phyloP scores from a whole-genome alignment of 2,329 filamentous ascomycete species.

The Xylariaceae sp. region DNA sequence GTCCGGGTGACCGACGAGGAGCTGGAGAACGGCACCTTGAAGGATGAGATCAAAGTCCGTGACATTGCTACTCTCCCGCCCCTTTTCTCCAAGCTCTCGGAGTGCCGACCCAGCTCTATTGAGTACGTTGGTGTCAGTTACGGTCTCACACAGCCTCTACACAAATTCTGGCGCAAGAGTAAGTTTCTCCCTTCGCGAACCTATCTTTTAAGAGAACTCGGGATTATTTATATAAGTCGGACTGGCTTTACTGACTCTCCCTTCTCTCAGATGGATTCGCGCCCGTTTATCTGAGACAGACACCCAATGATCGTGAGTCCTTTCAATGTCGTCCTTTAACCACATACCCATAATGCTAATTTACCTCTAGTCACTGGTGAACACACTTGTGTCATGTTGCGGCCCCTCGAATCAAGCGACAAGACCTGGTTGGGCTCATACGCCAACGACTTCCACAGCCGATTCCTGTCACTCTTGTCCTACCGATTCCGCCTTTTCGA shows the following conservation, averaged over 20 bases:
- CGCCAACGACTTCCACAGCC: constrained; percentile 84
- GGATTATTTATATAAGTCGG: not conserved
- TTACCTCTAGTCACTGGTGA: constrained; percentile 68
- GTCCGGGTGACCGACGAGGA: constrained; percentile 77
- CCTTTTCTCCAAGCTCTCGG: constrained; percentile 80
- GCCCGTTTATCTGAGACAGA: constrained; percentile 91
- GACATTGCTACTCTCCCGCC: constrained; percentile 91
- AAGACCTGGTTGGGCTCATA: constrained; percentile 85
- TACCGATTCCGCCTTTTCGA: constrained; percentile 88
- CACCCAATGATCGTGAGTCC: constrained; percentile 66
- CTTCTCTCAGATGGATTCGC: constrained; percentile 56
- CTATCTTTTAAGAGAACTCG: too few relatives aligned
- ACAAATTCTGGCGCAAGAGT: constrained; percentile 92
- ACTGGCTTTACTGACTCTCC: constrained; percentile 1
- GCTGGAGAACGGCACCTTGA: constrained; percentile 66
- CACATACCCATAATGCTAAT: not conserved
- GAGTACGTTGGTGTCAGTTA: constrained; percentile 97
- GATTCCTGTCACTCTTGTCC: constrained; percentile 84
- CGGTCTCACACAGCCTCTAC: constrained; percentile 77
- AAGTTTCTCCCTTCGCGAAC: constrained; percentile 1
- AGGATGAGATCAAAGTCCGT: constrained; percentile 82
- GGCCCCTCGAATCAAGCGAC: constrained; percentile 62
- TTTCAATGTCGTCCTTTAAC: not conserved
- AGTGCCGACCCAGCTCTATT: constrained; percentile 71
- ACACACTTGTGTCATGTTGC: constrained; percentile 96